Base-by-base conservation (phyloP, 257 asterid species). In the Haberlea rhodopensis region DNA sequence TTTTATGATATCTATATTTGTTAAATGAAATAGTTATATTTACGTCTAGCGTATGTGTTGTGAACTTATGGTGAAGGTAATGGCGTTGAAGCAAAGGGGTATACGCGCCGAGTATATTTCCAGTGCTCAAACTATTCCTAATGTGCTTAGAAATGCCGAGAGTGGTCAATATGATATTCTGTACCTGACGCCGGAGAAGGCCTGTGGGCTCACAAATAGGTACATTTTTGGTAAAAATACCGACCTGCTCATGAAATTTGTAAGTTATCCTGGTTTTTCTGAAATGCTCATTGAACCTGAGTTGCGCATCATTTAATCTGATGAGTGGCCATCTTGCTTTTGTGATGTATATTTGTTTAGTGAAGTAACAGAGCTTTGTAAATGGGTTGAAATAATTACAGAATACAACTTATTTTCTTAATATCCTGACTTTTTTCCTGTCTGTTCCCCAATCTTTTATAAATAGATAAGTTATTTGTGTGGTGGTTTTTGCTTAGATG, bases 151-250 rank as follows among this genome's bases (percentile, higher is more conserved):
- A 49, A 80, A 79, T 71, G 94, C 95, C 66, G 96, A 89, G 76
- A 73, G 77, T 61, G 96, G 98, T 55, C 78, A 52, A 56, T 85
- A 80, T 68, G 82, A 78, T 57, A 66, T 92, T 76, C 56, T 92
- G 73, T 87, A 87, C 75, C 81, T 92, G 95, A 92, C 97, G 10
- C 98, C 98, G 0, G 98, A 92, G 76, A 87, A 75, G 68, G 98
- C 97, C 23, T 72, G 84, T 74, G 6, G 65, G 73, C 90, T 89
- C 21, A 54, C 87, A 25, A 55, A 73, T 34, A 87, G 95, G 98
- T 92, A 72, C 34, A 15, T 49, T 23, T 57, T 28, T 59, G 45
- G 45, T 10, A 31, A 62, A 13, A 5, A 9, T 29, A 9, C 13
- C 13, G 9, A 46, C 31, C 59, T 31, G 62, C 43, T 48, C 52